Conservation (phyloP, 768 basidiomycete genomes). For the Rhodosporidiobolus sp. region DNA sequence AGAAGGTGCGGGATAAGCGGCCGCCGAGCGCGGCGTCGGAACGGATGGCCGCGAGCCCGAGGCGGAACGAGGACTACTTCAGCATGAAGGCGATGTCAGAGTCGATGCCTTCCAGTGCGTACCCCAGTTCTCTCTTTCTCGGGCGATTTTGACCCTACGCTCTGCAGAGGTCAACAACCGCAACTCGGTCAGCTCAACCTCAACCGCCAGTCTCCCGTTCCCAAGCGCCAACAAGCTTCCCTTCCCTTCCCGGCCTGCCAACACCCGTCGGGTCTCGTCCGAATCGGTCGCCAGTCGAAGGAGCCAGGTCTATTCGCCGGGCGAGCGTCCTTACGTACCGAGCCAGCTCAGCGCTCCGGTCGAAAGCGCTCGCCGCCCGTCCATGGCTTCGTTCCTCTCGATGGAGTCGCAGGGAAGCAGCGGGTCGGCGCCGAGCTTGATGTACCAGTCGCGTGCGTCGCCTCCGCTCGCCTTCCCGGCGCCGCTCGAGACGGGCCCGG, state of each 20-base stretch:
- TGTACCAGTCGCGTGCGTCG: conserved; percentile 61
- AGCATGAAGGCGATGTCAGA: neutral
- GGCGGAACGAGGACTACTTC: conserved; percentile 4
- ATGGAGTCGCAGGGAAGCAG: conserved; percentile 5
- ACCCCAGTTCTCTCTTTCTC: accelerated
- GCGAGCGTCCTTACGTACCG: conserved; percentile 5
- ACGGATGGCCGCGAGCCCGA: neutral
- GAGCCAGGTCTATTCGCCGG: conserved; percentile 4
- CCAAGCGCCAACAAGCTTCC: conserved; percentile 8
- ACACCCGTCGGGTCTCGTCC: neutral
- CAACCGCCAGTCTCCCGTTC: neutral
- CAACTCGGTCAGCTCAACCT: neutral
- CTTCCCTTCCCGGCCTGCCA: conserved; percentile 15
- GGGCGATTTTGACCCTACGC: neutral
- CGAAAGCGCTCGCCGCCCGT: conserved; percentile 2
- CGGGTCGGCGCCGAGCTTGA: neutral
- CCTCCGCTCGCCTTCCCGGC: conserved; percentile 53
- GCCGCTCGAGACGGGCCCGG: neutral
- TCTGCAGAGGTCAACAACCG: neutral
- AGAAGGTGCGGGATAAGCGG: neutral
- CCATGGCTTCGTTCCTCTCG: conserved; percentile 15
- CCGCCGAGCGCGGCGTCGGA: neutral
- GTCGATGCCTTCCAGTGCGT: neutral
- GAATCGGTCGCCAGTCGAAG: conserved; percentile 1
- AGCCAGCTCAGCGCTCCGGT: neutral